Evolutionary conservation across 2,329 filamentous ascomycete species (phyloP).

Genomic region (Pseudofabraea citricarpa): DNA sequence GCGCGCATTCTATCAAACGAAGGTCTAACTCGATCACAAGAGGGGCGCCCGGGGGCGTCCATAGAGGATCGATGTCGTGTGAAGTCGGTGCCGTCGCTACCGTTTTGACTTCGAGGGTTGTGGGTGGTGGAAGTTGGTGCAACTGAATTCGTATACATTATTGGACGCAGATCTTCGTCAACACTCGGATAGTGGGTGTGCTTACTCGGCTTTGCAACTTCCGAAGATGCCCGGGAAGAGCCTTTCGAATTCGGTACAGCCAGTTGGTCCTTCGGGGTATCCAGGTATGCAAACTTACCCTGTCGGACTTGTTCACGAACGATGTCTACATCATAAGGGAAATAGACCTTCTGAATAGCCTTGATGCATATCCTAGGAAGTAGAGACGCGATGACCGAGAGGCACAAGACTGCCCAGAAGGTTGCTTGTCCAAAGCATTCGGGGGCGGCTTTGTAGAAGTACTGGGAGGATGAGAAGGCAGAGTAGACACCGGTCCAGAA

Average conservation of each 20-base stretch:
- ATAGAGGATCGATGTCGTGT: constrained; percentile 61
- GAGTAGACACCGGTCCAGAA: constrained; percentile 91
- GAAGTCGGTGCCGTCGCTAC: constrained; percentile 91
- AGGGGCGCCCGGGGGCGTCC: constrained; percentile 39
- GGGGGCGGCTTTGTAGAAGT: constrained; percentile 72
- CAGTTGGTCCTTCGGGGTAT: constrained; percentile 23
- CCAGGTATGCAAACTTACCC: constrained; percentile 75
- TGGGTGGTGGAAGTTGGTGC: constrained; percentile 72
- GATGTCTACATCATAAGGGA: constrained; percentile 90
- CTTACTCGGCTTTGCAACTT: constrained; percentile 43
- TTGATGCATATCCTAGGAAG: constrained; percentile 87
- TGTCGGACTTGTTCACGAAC: constrained; percentile 84
- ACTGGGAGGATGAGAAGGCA: constrained; percentile 44
- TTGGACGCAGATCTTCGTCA: constrained; percentile 84
- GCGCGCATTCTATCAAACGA: constrained; percentile 85
- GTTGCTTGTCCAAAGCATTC: constrained; percentile 76
- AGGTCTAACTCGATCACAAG: constrained; percentile 62
- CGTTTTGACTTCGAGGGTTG: constrained; percentile 77
- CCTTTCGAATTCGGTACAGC: constrained; percentile 34
- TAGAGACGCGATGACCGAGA: constrained; percentile 77
- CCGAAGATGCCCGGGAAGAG: constrained; percentile 53
- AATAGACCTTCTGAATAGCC: constrained; percentile 86
- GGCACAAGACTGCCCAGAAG: constrained; percentile 81
- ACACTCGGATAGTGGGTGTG: constrained; percentile 58
- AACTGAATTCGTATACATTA: constrained; percentile 89